phyloP scores from a whole-genome alignment of 78 protist genomes.

The Dictyostelium intermedium region DNA sequence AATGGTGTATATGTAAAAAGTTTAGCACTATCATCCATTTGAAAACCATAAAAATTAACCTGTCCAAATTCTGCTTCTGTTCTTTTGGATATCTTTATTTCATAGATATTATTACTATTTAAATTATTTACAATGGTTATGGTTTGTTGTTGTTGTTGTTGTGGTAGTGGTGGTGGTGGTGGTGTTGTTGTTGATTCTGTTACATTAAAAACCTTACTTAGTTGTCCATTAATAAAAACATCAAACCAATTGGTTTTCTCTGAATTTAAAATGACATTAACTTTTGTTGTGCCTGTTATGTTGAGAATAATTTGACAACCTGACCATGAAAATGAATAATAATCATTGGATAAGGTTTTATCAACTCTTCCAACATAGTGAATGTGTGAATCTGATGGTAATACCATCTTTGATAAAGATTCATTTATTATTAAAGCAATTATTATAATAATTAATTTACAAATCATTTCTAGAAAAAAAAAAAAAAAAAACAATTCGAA shows the following conservation, averaged over 20 bases:
- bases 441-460: background rate
- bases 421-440: background rate
- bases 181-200: background rate
- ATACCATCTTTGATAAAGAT: background rate
- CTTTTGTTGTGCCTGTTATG: background rate
- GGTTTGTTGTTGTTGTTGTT: too few species aligned
- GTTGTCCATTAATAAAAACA: background rate
- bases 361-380: slow-evolving; percentile 50
- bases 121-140: background rate
- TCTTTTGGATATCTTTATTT: slow-evolving; percentile 1
- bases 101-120: background rate
- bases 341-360: background rate
- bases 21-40: slow-evolving; percentile 1
- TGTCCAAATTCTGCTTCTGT: slow-evolving; percentile 50
- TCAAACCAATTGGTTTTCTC: background rate
- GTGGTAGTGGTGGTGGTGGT: too few species aligned
- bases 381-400: slow-evolving; percentile 12
- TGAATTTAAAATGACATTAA: background rate
- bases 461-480: too few species aligned
- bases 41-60: slow-evolving; percentile 25
- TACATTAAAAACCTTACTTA: background rate
- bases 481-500: too few species aligned
- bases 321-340: slow-evolving; percentile 45
- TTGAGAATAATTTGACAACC: background rate
- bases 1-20: background rate